Evolutionary conservation across 805 yeast genomes (phyloP), one percentile per base, ranked within the genome.

Genomic region (Monosporozyma solicola): DNA sequence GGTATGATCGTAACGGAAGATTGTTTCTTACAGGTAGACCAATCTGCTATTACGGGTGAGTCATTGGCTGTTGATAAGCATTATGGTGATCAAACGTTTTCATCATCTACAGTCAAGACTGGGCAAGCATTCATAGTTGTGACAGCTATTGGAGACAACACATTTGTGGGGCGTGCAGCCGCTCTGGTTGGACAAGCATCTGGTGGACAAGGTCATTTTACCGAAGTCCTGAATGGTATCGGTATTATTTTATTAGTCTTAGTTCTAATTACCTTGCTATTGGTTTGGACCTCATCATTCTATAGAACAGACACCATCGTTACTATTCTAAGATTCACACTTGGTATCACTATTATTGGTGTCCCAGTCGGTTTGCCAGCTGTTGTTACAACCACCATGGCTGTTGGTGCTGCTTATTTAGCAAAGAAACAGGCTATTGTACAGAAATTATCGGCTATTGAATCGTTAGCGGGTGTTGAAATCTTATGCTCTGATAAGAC

Each of bases 301-400:
- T 90, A 90, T 85, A 83, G 97, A 79, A 80, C 95, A 64, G 82
- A 81, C 72, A 79, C 76, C 71, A 87, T 90, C 72, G 96, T 90
- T 69, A 77, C 83, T 66, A 87, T 90, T 75, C 80, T 90, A 74
- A 82, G 96, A 78, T 87, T 83, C 85, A 85, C 96, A 65, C 78
- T 90, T 71, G 97, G 95, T 65, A 89, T 90, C 74, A 90, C 96
- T 78, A 88, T 90, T 76, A 84, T 90, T 66, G 97, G 97, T 84
- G 97, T 90, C 65, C 97, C 97, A 73, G 97, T 90, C 64, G 97
- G 97, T 85, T 84, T 90, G 72, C 97, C 97, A 74, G 97, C 96
- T 73, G 97, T 90, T 70, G 96, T 90, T 64, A 90, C 97, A 80
- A 90, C 96, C 68, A 90, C 97, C 74, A 89, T 90, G 97, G 97